These are phyloP conservation scores for Neurospora sp. DNA, from an alignment of 495 filamentous ascomycete genomes.

Conservation along the genomic window DNA sequence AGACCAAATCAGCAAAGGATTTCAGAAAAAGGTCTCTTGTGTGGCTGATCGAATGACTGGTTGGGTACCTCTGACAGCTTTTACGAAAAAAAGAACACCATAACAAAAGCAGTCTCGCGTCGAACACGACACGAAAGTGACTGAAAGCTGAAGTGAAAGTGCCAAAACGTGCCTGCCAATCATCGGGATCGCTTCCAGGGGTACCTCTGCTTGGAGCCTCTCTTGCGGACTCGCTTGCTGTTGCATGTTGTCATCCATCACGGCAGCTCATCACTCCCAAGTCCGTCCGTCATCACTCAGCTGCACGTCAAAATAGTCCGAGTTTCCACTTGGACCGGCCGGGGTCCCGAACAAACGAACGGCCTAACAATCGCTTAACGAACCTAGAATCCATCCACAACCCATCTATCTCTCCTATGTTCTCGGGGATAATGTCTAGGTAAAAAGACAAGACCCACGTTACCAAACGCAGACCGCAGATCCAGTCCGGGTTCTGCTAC, in stretches of 20 bases:
- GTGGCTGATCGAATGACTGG: background rate
- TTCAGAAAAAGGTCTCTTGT: background rate
- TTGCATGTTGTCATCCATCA: background rate
- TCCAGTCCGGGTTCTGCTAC: background rate
- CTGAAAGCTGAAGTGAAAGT: background rate
- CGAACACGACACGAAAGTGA: background rate
- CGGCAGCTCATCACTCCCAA: background rate
- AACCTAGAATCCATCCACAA: background rate
- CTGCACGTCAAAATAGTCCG: background rate
- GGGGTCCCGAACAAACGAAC: background rate
- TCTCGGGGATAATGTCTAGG: background rate
- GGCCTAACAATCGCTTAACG: background rate
- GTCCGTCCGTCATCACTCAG: background rate
- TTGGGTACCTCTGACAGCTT: background rate
- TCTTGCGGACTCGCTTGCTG: background rate
- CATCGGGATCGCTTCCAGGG: background rate
- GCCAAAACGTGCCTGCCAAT: background rate
- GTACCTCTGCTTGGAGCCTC: background rate
- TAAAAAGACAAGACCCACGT: background rate
- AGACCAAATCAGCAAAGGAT: background rate
- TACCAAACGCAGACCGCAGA: background rate
- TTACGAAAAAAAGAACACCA: background rate
- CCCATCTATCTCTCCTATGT: background rate
- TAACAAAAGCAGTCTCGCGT: background rate
- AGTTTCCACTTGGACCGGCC: background rate